Conservation (phyloP, 1,284 basidiomycete species). For the Moniliella sp. region DNA sequence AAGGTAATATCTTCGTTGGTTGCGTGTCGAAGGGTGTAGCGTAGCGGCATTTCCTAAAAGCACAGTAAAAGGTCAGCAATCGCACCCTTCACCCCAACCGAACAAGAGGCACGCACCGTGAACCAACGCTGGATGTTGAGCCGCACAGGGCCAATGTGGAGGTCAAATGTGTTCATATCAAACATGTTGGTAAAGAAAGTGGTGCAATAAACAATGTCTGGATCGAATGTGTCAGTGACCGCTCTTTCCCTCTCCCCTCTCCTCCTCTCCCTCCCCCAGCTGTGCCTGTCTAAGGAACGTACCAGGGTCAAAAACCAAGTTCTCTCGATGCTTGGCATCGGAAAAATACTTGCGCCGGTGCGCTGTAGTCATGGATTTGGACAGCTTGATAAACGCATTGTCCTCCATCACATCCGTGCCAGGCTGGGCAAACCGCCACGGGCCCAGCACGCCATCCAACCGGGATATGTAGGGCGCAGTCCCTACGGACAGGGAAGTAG, state of each 20-base stretch:
- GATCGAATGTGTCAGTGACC: too few species aligned
- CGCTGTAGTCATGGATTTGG: conserved; percentile 27
- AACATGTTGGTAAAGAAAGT: conserved; percentile 21
- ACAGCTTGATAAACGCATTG: conserved; percentile 36
- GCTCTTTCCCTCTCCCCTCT: too few species aligned
- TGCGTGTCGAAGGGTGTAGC: conserved; percentile 35
- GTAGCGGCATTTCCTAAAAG: conserved; percentile 34
- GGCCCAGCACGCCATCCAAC: conserved; percentile 30
- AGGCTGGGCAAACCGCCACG: conserved; percentile 35
- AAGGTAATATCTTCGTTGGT: conserved; percentile 33
- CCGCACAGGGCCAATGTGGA: conserved; percentile 20
- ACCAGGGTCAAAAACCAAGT: too few species aligned
- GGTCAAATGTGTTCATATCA: conserved; percentile 25
- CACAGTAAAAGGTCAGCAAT: too few species aligned
- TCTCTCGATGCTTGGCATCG: conserved; percentile 20
- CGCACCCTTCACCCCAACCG: too few species aligned
- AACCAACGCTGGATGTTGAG: conserved; percentile 20
- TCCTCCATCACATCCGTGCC: conserved; percentile 35
- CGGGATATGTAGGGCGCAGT: too few species aligned
- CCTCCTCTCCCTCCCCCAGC: too few species aligned
- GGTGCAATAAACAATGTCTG: conserved; percentile 21
- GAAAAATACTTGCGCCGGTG: conserved; percentile 35
- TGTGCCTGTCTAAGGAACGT: too few species aligned
- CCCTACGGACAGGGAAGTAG: too few species aligned
- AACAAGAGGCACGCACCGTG: too few species aligned